Evolutionary conservation across 306 rosid species (phyloP), one percentile per base, ranked within the genome.

Genomic region (Datisca glomerata): DNA sequence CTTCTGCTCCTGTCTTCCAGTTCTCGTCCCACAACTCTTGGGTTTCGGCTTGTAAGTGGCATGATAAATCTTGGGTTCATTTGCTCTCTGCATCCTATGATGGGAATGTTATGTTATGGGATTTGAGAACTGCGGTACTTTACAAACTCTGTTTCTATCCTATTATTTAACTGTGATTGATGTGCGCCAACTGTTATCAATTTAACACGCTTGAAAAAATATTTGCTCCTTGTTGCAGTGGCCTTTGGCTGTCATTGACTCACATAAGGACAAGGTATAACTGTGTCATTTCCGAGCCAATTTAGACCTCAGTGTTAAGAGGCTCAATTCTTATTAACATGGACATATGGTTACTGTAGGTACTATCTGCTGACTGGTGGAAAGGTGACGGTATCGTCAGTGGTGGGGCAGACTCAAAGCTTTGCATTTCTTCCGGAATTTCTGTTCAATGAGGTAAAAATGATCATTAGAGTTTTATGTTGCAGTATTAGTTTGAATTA

Each of bases 351-450:
- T n/a, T n/a, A 43, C 21, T 17, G 50, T 65, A 91, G 98, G 96
- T 80, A 18, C 69, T 91, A 10, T 75, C 77, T 49, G 94, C 84
- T 23, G 94, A 84, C 55, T 84, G 98, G 98, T 91, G 98, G 96
- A 84, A 63, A 60, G 64, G 75, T 52, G 78, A 84, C 39, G 61
- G 55, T 41, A 54, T 91, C 45, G 40, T 80, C 51, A 91, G 98
- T 47, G 98, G 98, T 10, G 96, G 98, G 35, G 96, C 60, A 4
- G 98, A 91, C 61, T 68, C 93, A 34, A 80, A 60, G 65, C 86
- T 91, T 10, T 51, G 86, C 65, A 62, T 91, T 47, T 80, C 86
- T 60, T 78, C 92, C 1, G 81, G 77, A 22, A 66, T 78, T 67
- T 60, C 76, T 6, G 61, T 84, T 35, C 49, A 19, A 41, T 70